These are phyloP conservation scores for Dimargaris xerosporica DNA, from an alignment of 192 early-diverging fungal genomes.

Conservation along the genomic window DNA sequence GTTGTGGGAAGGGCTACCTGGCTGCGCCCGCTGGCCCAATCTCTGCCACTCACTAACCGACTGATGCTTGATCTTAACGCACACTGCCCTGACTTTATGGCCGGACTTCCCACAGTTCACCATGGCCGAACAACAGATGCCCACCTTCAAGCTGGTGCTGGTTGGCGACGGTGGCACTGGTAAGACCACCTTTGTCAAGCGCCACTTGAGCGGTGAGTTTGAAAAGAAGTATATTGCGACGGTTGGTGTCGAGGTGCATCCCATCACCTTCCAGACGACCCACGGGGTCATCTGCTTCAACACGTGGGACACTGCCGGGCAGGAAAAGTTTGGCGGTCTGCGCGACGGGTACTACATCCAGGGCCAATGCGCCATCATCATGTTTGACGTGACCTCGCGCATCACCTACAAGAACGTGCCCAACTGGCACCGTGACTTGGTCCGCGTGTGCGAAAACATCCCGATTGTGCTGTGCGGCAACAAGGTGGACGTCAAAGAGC, in stretches of 20 bases:
- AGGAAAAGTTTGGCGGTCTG: slow-evolving; percentile 99
- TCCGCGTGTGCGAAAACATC: slow-evolving; percentile 99
- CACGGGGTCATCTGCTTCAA: slow-evolving; percentile 95
- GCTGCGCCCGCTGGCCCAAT: not conserved
- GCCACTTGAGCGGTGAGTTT: slow-evolving; percentile 98
- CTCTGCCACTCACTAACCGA: not conserved
- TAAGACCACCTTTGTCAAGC: slow-evolving; percentile 99
- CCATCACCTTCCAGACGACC: slow-evolving; percentile 94
- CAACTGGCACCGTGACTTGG: slow-evolving; percentile 99
- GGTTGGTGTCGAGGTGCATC: slow-evolving; percentile 99
- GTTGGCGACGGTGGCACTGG: slow-evolving; percentile 99
- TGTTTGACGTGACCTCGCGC: slow-evolving; percentile 99
- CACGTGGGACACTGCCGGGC: slow-evolving; percentile 99
- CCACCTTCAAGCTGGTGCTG: slow-evolving; percentile 83
- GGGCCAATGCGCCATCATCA: slow-evolving; percentile 99
- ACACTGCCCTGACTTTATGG: too few species aligned
- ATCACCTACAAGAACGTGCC: slow-evolving; percentile 99
- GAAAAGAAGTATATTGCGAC: slow-evolving; percentile 99
- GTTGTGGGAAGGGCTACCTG: too few species aligned
- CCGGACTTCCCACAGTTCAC: not conserved
- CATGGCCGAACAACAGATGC: slow-evolving; percentile 23
- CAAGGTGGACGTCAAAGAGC: slow-evolving; percentile 99
- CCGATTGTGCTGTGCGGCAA: slow-evolving; percentile 99
- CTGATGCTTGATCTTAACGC: too few species aligned
- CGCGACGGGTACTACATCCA: slow-evolving; percentile 99